Percentiles rank a stretch among this genome's conserved stretches.
These are phyloP conservation scores for Scheffersomyces titani DNA, from an alignment of 1,139 yeast species.

Conservation along the genomic window DNA sequence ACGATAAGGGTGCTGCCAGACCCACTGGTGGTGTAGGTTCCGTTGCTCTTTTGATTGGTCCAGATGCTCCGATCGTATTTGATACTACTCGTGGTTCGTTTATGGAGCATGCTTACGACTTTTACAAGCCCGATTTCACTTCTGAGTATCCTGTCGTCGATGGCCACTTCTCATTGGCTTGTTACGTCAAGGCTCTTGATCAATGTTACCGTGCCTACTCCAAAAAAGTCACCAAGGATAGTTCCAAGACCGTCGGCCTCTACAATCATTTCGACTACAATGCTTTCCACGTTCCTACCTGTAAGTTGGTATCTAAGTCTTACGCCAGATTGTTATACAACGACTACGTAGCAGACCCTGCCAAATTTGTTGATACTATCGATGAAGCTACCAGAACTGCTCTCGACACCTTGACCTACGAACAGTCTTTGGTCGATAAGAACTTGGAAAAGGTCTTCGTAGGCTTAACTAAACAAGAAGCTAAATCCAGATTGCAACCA, in stretches of 20 bases:
- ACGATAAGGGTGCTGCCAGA: slow-evolving; percentile 96
- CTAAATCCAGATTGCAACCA: slow-evolving; percentile 73
- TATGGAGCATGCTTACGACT: slow-evolving; percentile 97
- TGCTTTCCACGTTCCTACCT: slow-evolving; percentile 98
- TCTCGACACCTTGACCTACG: slow-evolving; percentile 66
- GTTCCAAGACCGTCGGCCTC: slow-evolving; percentile 59
- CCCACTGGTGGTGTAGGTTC: slow-evolving; percentile 99
- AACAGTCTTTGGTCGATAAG: slow-evolving; percentile 77
- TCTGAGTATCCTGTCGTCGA: slow-evolving; percentile 97
- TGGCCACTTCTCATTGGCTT: slow-evolving; percentile 92
- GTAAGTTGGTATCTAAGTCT: slow-evolving; percentile 91
- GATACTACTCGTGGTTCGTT: slow-evolving; percentile 86
- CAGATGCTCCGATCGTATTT: slow-evolving; percentile 95
- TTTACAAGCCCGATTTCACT: slow-evolving; percentile 96
- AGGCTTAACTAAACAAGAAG: slow-evolving; percentile 70
- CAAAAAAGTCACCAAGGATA: slow-evolving; percentile 67
- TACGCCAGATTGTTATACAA: slow-evolving; percentile 91
- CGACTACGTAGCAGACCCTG: slow-evolving; percentile 76
- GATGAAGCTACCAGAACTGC: slow-evolving; percentile 58
- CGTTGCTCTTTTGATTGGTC: slow-evolving; percentile 93
- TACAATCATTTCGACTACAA: slow-evolving; percentile 83
- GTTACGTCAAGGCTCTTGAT: slow-evolving; percentile 95
- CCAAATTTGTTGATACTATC: slow-evolving; percentile 49
- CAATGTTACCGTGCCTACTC: slow-evolving; percentile 82
- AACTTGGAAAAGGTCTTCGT: slow-evolving; percentile 83